Conservation (phyloP, 495 filamentous ascomycete species). For the Penicillium cosmopolitanum region DNA sequence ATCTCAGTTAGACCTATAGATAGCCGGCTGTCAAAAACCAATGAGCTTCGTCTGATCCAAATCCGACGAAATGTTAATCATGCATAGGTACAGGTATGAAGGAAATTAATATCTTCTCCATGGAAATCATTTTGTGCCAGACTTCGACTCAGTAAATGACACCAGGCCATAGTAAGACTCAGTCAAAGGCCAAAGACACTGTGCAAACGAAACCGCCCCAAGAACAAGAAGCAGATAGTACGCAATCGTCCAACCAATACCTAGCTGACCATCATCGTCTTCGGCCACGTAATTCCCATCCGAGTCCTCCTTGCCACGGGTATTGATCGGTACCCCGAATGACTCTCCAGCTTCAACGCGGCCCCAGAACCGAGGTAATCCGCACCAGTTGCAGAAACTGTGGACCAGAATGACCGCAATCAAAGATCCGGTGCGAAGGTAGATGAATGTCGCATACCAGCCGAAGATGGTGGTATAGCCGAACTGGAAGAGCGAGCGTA, state of each 20-base stretch:
- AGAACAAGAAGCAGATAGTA: conserved; percentile 77
- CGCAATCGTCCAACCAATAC: conserved; percentile 66
- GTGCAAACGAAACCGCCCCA: conserved; percentile 73
- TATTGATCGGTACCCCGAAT: conserved; percentile 30
- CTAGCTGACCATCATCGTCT: conserved; percentile 29
- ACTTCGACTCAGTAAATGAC: conserved; percentile 29
- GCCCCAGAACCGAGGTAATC: conserved; percentile 86
- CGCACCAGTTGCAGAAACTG: conserved; percentile 90
- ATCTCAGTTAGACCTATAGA: too few relatives aligned
- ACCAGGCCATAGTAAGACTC: conserved; percentile 54
- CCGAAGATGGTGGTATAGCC: conserved; percentile 93
- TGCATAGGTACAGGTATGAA: neutral
- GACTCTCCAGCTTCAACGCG: conserved; percentile 56
- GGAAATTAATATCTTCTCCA: neutral
- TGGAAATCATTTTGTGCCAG: conserved; percentile 7
- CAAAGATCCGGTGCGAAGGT: conserved; percentile 81
- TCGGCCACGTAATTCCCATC: conserved; percentile 23
- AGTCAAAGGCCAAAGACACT: conserved; percentile 72
- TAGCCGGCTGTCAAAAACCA: too few relatives aligned
- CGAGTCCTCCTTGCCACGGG: conserved; percentile 47
- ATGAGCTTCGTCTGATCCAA: too few relatives aligned
- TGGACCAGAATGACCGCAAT: conserved; percentile 74
- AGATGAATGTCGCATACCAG: conserved; percentile 90
- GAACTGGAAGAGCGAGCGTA: conserved; percentile 82
- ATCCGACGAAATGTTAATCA: too few relatives aligned